phyloP scores from a whole-genome alignment of 2,329 filamentous ascomycete genomes.

The Hypoxylon sp. region DNA sequence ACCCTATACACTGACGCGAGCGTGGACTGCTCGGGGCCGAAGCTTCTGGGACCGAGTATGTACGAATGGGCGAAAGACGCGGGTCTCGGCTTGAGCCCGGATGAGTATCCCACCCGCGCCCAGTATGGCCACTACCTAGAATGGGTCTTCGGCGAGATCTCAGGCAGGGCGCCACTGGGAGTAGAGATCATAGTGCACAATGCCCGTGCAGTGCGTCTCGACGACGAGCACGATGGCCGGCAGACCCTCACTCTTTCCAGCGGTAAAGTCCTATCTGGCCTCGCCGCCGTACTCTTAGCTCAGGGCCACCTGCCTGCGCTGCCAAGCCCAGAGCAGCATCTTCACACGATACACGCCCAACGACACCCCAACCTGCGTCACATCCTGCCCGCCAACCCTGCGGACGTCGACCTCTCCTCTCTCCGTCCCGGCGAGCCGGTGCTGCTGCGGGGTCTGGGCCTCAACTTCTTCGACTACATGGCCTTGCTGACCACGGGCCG shows the following conservation, averaged over 20 bases:
- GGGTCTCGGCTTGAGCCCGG: slow-evolving; percentile 9
- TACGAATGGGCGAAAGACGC: slow-evolving; percentile 12
- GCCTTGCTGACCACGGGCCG: slow-evolving; percentile 28
- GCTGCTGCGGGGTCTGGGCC: slow-evolving; percentile 31
- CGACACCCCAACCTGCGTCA: slow-evolving; percentile 16
- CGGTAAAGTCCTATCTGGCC: slow-evolving; percentile 11
- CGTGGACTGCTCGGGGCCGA: slow-evolving; percentile 21
- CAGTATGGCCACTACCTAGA: slow-evolving; percentile 25
- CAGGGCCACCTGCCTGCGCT: slow-evolving; percentile 30
- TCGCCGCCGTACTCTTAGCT: slow-evolving; percentile 29
- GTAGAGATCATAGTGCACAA: slow-evolving; percentile 21
- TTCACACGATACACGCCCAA: slow-evolving; percentile 9
- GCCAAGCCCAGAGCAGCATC: slow-evolving; percentile 4
- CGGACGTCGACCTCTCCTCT: slow-evolving; percentile 24
- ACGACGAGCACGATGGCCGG: slow-evolving; percentile 15
- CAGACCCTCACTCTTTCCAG: slow-evolving; percentile 24
- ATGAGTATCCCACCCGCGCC: slow-evolving; percentile 28
- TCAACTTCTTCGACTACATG: slow-evolving; percentile 35
- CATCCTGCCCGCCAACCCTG: slow-evolving; percentile 26
- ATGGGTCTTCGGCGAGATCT: slow-evolving; percentile 24
- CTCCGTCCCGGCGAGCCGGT: slow-evolving; percentile 14
- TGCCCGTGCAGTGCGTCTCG: slow-evolving; percentile 14
- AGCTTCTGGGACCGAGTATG: slow-evolving; percentile 16
- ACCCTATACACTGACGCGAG: slow-evolving; percentile 29
- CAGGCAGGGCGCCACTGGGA: slow-evolving; percentile 2